phyloP scores from a whole-genome alignment of 1,284 basidiomycete species.

The Omphalotus olearius region DNA sequence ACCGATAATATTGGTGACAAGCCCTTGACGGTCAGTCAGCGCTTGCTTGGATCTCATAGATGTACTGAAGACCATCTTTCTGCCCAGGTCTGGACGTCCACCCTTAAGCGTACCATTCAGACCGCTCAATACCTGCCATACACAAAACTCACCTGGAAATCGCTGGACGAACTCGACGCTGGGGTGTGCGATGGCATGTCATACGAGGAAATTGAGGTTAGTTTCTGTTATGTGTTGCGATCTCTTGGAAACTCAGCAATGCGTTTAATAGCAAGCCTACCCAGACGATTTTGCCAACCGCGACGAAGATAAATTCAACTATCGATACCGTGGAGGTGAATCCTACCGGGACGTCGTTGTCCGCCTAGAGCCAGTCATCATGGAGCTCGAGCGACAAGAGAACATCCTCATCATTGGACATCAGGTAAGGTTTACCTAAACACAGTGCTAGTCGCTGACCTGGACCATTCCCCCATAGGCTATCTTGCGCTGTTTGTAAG shows the following conservation, averaged over 20 bases:
- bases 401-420: conserved; percentile 98
- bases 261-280: conserved; percentile 67
- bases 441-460: background rate
- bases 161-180: conserved; percentile 95
- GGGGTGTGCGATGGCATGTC: conserved; percentile 99
- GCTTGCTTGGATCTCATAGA: background rate
- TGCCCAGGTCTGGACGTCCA: conserved; percentile 93
- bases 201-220: conserved; percentile 93
- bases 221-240: background rate
- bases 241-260: background rate
- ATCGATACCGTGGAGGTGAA: conserved; percentile 93
- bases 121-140: conserved; percentile 84
- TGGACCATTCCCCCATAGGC: conserved; percentile 44
- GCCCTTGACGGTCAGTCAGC: conserved; percentile 67
- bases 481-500: conserved; percentile 85
- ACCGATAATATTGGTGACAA: conserved; percentile 90
- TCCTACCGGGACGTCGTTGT: conserved; percentile 96
- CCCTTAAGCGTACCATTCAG: conserved; percentile 88
- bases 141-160: conserved; percentile 97
- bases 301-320: conserved; percentile 99
- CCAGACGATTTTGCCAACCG: conserved; percentile 99
- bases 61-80: conserved; percentile 6
- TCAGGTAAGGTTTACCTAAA: conserved; percentile 49
- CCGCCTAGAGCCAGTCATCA: conserved; percentile 95
- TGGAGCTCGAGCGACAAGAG: conserved; percentile 97